Evolutionary conservation across 2,329 filamentous ascomycete species (phyloP).

Genomic region (Coniochaeta prunicola): DNA sequence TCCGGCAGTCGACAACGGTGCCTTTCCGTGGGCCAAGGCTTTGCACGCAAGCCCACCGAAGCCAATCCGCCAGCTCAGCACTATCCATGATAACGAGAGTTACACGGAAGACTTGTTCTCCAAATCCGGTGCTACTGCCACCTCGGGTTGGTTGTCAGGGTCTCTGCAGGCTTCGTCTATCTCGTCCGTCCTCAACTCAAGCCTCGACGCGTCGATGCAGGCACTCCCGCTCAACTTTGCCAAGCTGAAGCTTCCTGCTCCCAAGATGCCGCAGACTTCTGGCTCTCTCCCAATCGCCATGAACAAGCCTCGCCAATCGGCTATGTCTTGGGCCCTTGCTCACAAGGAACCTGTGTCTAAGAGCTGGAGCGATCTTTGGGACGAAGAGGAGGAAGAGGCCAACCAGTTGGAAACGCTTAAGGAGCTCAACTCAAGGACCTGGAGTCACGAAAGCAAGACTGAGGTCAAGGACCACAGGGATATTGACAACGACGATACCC

Average conservation of each 20-base stretch:
- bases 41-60: slow-evolving; percentile 69
- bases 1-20: slow-evolving; percentile 69
- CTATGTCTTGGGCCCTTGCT: slow-evolving; percentile 75
- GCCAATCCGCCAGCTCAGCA: slow-evolving; percentile 74
- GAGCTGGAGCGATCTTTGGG: slow-evolving; percentile 99
- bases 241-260: slow-evolving; percentile 33
- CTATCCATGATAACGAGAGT: slow-evolving; percentile 72
- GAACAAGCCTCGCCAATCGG: slow-evolving; percentile 63
- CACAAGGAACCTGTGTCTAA: slow-evolving; percentile 79
- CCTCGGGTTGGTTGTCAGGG: slow-evolving; percentile 70
- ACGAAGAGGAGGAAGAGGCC: slow-evolving; percentile 74
- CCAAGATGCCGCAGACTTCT: slow-evolving; percentile 49
- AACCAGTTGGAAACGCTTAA: slow-evolving; percentile 54
- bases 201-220: slow-evolving; percentile 72
- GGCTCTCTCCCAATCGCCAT: slow-evolving; percentile 73
- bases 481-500: slow-evolving; percentile 31
- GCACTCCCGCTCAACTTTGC: slow-evolving; percentile 50
- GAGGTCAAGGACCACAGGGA: slow-evolving; percentile 22
- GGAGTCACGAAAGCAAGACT: slow-evolving; percentile 67
- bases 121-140: slow-evolving; percentile 61
- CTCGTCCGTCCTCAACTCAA: slow-evolving; percentile 78
- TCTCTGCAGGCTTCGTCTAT: slow-evolving; percentile 73
- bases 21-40: slow-evolving; percentile 93
- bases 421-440: slow-evolving; percentile 66
- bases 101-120: slow-evolving; percentile 84